A percentile compares a stretch with the other conserved stretches of the same genome.
phyloP scores from a whole-genome alignment of 129 eudicot species.

The Artemisia tridentata region DNA sequence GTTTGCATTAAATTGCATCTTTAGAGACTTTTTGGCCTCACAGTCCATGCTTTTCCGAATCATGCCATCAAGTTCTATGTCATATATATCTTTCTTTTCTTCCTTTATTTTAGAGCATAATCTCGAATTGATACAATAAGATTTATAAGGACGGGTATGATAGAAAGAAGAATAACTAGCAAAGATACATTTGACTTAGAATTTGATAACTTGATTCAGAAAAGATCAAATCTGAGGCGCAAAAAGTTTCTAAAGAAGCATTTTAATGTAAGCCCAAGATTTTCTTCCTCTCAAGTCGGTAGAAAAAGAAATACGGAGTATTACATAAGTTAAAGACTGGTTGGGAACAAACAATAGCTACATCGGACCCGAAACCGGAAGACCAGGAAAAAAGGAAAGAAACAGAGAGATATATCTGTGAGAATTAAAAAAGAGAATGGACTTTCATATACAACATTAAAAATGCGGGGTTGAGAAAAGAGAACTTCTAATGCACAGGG shows the following conservation, averaged over 20 bases:
- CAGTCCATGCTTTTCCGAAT: constrained; percentile 17
- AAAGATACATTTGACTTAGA: constrained; percentile 25
- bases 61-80: constrained; percentile 28
- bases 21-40: constrained; percentile 25
- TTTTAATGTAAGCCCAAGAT: constrained; percentile 5
- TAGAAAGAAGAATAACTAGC: not conserved
- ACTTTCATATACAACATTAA: too few relatives aligned
- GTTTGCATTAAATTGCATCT: constrained; percentile 22
- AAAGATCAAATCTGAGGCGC: constrained; percentile 9
- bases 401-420: too few relatives aligned
- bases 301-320: not conserved
- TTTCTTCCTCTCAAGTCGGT: not conserved
- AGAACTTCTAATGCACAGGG: too few relatives aligned
- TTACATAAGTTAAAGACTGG: too few relatives aligned
- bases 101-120: not conserved
- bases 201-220: constrained; percentile 17
- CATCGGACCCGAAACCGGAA: too few relatives aligned
- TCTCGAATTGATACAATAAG: too few relatives aligned
- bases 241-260: constrained; percentile 20
- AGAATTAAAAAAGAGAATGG: too few relatives aligned
- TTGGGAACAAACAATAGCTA: too few relatives aligned
- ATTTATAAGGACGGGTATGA: not conserved
- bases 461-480: too few relatives aligned
- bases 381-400: too few relatives aligned
- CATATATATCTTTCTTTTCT: constrained; percentile 9